phyloP scores from a whole-genome alignment of 129 eudicot species.

The Lactuca saligna region DNA sequence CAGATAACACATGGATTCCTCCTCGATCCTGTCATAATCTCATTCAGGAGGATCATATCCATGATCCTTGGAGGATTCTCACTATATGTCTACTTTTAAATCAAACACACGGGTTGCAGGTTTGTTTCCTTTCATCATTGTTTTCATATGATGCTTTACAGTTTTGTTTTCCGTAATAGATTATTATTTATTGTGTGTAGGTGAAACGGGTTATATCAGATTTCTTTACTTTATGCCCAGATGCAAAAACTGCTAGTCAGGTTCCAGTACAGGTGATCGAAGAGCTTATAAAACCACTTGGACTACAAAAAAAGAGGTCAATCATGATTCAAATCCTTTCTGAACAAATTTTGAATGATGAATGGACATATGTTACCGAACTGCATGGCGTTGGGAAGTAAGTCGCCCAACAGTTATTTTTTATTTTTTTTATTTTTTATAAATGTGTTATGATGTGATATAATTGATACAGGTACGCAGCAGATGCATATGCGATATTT shows the following conservation, averaged over 20 bases:
- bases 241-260: slow-evolving; percentile 59
- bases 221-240: slow-evolving; percentile 64
- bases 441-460: not conserved
- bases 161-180: not conserved
- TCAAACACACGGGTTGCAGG: slow-evolving; percentile 71
- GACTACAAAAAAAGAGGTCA: slow-evolving; percentile 51
- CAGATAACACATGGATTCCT: slow-evolving; percentile 72
- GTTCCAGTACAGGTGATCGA: slow-evolving; percentile 36
- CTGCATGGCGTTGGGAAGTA: slow-evolving; percentile 79
- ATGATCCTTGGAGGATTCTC: slow-evolving; percentile 90
- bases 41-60: slow-evolving; percentile 75
- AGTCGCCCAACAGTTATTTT: slow-evolving; percentile 4
- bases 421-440: no score
- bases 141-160: not conserved
- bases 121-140: slow-evolving; percentile 1
- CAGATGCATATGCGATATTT: slow-evolving; percentile 94
- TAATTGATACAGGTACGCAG: slow-evolving; percentile 61
- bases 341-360: slow-evolving; percentile 43
- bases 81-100: slow-evolving; percentile 80
- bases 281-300: slow-evolving; percentile 49
- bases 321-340: slow-evolving; percentile 47
- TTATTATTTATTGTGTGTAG: slow-evolving; percentile 26
- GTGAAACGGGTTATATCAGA: slow-evolving; percentile 48
- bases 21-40: slow-evolving; percentile 65
- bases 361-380: slow-evolving; percentile 73